A percentile compares a stretch with the other conserved stretches of the same genome.
Evolutionary conservation across 2,329 filamentous ascomycete genomes (phyloP).

Genomic region (Colletotrichum sp.): DNA sequence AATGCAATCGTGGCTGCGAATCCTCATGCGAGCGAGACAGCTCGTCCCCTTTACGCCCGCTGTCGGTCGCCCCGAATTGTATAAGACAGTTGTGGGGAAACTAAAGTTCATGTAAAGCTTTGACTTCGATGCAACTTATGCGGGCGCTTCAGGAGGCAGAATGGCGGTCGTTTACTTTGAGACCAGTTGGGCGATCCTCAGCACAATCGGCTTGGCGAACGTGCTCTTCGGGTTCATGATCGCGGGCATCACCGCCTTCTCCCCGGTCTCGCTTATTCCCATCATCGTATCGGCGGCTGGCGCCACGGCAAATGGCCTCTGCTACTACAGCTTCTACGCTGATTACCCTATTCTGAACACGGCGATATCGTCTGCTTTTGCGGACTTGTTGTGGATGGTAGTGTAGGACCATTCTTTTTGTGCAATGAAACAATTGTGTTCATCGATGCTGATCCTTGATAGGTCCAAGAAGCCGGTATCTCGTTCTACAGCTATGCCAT

Average conservation of each 20-base stretch:
- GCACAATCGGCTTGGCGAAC: conserved; percentile 44
- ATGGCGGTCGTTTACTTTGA: conserved; percentile 38
- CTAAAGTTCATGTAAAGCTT: neutral
- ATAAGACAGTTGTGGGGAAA: neutral
- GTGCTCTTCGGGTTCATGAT: conserved; percentile 42
- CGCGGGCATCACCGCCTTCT: conserved; percentile 41
- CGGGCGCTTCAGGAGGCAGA: neutral
- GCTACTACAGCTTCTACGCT: conserved; percentile 28
- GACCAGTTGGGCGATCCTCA: conserved; percentile 48
- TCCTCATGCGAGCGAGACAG: neutral
- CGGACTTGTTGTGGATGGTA: conserved; percentile 46
- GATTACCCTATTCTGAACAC: conserved; percentile 24
- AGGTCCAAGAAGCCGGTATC: conserved; percentile 48
- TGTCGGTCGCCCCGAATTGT: neutral
- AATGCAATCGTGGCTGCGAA: neutral
- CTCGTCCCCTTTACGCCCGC: neutral
- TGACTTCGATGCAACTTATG: neutral
- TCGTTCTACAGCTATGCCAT: conserved; percentile 58
- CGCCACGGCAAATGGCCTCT: conserved; percentile 43
- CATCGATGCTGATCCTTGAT: neutral
- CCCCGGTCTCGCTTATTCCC: conserved; percentile 41
- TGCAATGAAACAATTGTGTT: neutral
- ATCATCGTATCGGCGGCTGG: conserved; percentile 40
- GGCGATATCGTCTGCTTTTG: conserved; percentile 40
- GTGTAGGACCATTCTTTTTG: conserved; percentile 3